Evolutionary conservation across 148 eudicot genomes (phyloP).

Genomic region (Bassia scoparia): DNA sequence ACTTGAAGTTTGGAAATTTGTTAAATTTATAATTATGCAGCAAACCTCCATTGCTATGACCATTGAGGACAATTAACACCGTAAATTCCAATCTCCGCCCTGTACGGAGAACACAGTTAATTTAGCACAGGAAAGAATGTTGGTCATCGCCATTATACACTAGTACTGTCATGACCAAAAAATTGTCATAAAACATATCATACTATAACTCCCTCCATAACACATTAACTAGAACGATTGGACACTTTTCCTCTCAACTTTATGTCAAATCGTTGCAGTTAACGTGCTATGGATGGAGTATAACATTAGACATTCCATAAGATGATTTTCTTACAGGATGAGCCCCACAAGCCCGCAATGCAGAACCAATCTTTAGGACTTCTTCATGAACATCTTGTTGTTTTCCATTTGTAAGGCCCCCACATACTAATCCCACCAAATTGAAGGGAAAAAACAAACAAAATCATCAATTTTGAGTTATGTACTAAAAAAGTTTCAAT

Average conservation of each 20-base stretch:
- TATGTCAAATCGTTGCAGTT: too few relatives aligned
- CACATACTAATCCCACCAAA: conserved; percentile 39
- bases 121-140: too few relatives aligned
- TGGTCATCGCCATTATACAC: too few relatives aligned
- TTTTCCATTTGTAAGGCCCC: conserved; percentile 89
- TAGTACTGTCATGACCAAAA: too few relatives aligned
- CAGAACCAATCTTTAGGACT: conserved; percentile 64
- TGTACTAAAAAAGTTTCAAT: too few relatives aligned
- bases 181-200: too few relatives aligned
- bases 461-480: too few relatives aligned
- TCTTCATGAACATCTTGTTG: conserved; percentile 77
- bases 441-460: neutral
- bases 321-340: conserved; percentile 62
- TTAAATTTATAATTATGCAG: neutral
- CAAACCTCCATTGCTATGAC: conserved; percentile 93
- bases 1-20: neutral
- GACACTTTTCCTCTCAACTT: too few relatives aligned
- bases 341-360: conserved; percentile 69
- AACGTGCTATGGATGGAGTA: too few relatives aligned
- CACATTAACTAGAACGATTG: too few relatives aligned
- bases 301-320: neutral
- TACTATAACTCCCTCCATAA: too few relatives aligned
- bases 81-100: conserved; percentile 91
- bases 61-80: conserved; percentile 95
- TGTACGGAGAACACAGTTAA: conserved; percentile 13